Base-by-base conservation (phyloP, 345 rosid genomes). In the Cardamine resedifolia region DNA sequence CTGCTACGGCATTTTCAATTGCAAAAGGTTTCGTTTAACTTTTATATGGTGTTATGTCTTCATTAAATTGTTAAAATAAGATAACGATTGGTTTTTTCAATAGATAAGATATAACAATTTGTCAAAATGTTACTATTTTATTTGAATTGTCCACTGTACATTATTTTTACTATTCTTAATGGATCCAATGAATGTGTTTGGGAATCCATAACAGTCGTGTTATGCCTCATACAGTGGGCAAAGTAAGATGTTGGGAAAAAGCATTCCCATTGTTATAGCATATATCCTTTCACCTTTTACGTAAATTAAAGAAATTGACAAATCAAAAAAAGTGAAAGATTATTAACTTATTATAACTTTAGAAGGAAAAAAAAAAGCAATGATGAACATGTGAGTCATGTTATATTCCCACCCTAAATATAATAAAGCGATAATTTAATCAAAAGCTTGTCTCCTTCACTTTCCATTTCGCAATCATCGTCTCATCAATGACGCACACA, bases 301-400 rank as follows among this genome's bases (percentile, higher is more conserved):
- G 53, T 7, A 49, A 56, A 70, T 55, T 64, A 76, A 70, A 69
- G 65, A 64, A 76, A 34, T 61, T 11, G 52, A 49, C 34, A 24
- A 23, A 69, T 59, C 34, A 50, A 27, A 8, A 34, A 74, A 76
- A 63, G 60, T 55, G 71, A 76, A 56, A 64, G 67, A 30, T 50
- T 47, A 76, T 64, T 64, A 70, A 64, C 55, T 47, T 70, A 76
- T 38, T 64, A 58, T 38, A 64, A 64, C 48, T 63, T 76, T 36
- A 45, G 53, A 47, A 70, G 58, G 53, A 38, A 55, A 61, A 12
- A 76, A 56, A 30, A n/a, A 39, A 48, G 60, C 58, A 70, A 76
- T 76, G 71, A 70, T 77, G 76, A 76, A 63, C 66, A 70, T 64
- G 67, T 57, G 80, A 70, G 76, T 64, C 76, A 77, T 70, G 76